Conservation (phyloP, 2,329 filamentous ascomycete species). For the Helicocarpus griseus region DNA sequence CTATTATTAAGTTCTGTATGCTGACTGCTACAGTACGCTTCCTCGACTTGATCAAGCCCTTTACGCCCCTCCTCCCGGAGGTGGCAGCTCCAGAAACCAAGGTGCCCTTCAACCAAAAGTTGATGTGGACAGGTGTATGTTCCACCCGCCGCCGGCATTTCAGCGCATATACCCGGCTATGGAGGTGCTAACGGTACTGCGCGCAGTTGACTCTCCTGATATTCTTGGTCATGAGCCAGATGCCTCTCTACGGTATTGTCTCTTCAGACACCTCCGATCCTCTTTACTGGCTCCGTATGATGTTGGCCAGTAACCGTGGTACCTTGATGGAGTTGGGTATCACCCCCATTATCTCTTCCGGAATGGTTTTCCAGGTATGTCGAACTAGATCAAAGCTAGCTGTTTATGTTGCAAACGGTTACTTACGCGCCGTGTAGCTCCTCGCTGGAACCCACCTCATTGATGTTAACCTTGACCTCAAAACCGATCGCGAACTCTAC, state of each 20-base stretch:
- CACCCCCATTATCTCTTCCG: conserved; percentile 97
- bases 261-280: conserved; percentile 98
- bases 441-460: conserved; percentile 98
- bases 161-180: conserved; percentile 3
- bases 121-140: conserved; percentile 77
- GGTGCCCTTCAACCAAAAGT: conserved; percentile 96
- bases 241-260: conserved; percentile 98
- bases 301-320: conserved; percentile 97
- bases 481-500: conserved; percentile 99
- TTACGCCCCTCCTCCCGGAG: conserved; percentile 98
- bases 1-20: conserved; percentile 13
- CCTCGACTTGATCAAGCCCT: conserved; percentile 98
- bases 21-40: conserved; percentile 66
- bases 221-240: conserved; percentile 99
- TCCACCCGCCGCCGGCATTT: conserved; percentile 3
- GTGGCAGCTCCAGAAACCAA: conserved; percentile 98
- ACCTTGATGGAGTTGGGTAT: conserved; percentile 95
- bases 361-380: conserved; percentile 89
- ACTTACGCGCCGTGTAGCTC: conserved; percentile 43
- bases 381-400: neutral
- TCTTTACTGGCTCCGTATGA: conserved; percentile 99
- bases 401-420: too few relatives aligned
- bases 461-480: conserved; percentile 99
- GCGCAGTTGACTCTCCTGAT: conserved; percentile 74
- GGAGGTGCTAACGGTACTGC: conserved; percentile 11